These are phyloP conservation scores for Aristolochia contorta DNA, from an alignment of 164 flowering plant genomes.

Conservation along the genomic window DNA sequence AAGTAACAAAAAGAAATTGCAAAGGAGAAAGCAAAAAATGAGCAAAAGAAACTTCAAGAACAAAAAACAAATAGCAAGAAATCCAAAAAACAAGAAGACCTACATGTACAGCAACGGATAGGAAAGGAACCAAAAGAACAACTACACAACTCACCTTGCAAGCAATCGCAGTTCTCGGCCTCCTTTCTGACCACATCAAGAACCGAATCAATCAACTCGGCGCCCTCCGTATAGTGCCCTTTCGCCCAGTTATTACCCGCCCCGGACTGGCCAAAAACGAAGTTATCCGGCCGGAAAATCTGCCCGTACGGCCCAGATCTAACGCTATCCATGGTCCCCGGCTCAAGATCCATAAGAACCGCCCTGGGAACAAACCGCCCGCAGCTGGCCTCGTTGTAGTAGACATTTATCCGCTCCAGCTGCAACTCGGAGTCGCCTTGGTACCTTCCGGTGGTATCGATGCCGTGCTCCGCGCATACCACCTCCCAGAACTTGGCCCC, in stretches of 20 bases:
- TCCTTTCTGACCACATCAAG: constrained; percentile 42
- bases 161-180: constrained; percentile 38
- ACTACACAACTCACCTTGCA: constrained; percentile 21
- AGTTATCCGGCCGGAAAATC: constrained; percentile 41
- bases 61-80: too few relatives aligned
- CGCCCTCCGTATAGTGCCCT: constrained; percentile 42
- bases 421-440: constrained; percentile 32
- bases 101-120: too few relatives aligned
- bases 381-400: constrained; percentile 46
- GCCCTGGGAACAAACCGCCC: constrained; percentile 44
- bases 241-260: constrained; percentile 48
- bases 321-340: constrained; percentile 43
- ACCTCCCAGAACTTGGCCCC: constrained; percentile 51
- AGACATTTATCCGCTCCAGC: constrained; percentile 39
- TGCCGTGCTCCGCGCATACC: constrained; percentile 42
- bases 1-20: too few relatives aligned
- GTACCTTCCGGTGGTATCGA: constrained; percentile 34
- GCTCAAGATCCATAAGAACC: constrained; percentile 46
- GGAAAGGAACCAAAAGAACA: too few relatives aligned
- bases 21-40: too few relatives aligned
- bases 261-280: constrained; percentile 38
- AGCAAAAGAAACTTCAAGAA: too few relatives aligned
- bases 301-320: constrained; percentile 40
- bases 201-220: constrained; percentile 37
- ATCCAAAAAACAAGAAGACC: too few relatives aligned